A percentile compares a stretch with the other conserved stretches of the same genome.
Evolutionary conservation across 2,329 filamentous ascomycete species (phyloP).

Genomic region (Colletotrichum sp.): DNA sequence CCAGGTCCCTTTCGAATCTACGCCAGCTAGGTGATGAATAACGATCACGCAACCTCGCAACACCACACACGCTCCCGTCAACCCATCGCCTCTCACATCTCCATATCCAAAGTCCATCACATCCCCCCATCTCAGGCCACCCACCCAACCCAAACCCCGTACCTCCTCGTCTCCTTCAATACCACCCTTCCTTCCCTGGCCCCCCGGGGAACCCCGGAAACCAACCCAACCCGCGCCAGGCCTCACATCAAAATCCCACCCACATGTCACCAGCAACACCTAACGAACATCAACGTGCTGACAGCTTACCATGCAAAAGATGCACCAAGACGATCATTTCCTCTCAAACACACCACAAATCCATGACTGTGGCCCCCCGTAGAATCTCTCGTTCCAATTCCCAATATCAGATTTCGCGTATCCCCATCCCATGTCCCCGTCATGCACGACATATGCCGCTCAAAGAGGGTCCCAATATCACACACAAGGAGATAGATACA

Average conservation of each 20-base stretch:
- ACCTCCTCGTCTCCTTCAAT: not conserved
- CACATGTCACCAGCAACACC: not conserved
- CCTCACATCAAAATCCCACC: not conserved
- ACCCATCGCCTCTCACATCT: not conserved
- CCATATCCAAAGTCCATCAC: not conserved
- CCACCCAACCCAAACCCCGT: not conserved
- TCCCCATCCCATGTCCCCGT: not conserved
- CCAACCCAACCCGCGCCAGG: not conserved
- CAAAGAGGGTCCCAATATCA: not conserved
- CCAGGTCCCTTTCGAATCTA: not conserved
- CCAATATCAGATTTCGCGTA: not conserved
- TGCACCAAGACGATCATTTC: not conserved
- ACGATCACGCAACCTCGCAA: not conserved
- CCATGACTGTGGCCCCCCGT: not conserved
- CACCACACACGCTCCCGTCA: not conserved
- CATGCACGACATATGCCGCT: not conserved
- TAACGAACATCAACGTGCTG: not conserved
- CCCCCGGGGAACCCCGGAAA: not conserved
- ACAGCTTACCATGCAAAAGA: not conserved
- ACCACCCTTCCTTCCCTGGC: not conserved
- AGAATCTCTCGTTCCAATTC: not conserved
- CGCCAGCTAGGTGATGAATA: not conserved
- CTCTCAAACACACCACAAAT: not conserved
- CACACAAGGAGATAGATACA: not conserved
- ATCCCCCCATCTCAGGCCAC: not conserved